Percentiles rank a stretch among this genome's conserved stretches.
Conservation (phyloP, 1,284 basidiomycete species). For the Naganishia cerealis region DNA sequence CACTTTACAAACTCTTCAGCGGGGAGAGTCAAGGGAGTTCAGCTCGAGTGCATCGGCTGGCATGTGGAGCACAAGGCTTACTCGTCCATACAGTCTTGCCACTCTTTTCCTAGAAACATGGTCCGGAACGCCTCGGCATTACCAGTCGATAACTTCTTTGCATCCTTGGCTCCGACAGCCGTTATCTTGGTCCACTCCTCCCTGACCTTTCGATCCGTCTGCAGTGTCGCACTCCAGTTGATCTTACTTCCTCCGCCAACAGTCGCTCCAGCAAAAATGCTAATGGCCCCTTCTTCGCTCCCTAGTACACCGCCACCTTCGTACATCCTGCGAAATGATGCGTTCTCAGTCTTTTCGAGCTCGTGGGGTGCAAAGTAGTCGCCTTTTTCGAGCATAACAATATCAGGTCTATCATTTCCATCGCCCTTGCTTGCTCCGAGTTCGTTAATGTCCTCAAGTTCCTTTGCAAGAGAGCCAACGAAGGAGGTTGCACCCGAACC, state of each 20-base stretch:
- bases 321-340: slow-evolving; percentile 51
- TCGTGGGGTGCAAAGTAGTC: slow-evolving; percentile 49
- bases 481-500: slow-evolving; percentile 52
- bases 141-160: neutral
- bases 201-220: slow-evolving; percentile 40
- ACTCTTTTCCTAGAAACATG: slow-evolving; percentile 32
- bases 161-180: slow-evolving; percentile 20
- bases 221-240: slow-evolving; percentile 57
- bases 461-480: slow-evolving; percentile 21
- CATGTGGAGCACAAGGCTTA: neutral
- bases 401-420: slow-evolving; percentile 49
- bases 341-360: slow-evolving; percentile 46
- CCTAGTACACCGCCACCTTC: slow-evolving; percentile 52
- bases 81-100: slow-evolving; percentile 33
- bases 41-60: neutral
- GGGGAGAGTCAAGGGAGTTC: neutral
- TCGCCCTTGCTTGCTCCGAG: slow-evolving; percentile 49
- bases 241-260: slow-evolving; percentile 57
- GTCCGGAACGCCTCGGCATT: slow-evolving; percentile 22
- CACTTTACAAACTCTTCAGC: slow-evolving; percentile 19
- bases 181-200: slow-evolving; percentile 51
- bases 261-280: slow-evolving; percentile 52
- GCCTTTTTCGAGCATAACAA: slow-evolving; percentile 57
- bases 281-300: slow-evolving; percentile 51
- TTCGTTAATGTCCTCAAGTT: neutral